Conservation (phyloP, 257 asterid species). For the Capsicum baccatum region DNA sequence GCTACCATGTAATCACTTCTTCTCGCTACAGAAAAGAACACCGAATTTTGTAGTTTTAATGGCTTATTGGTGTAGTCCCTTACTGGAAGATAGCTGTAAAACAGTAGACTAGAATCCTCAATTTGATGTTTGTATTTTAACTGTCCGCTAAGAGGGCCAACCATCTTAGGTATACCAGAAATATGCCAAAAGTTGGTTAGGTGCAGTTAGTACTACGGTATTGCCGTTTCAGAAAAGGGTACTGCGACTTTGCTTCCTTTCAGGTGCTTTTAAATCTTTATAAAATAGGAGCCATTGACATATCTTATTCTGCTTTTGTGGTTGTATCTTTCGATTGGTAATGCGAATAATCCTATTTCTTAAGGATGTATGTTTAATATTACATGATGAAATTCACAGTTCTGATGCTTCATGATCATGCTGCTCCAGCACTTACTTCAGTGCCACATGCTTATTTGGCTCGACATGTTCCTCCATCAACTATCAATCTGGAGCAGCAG, state of each 20-base stretch:
- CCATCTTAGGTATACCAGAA: neutral
- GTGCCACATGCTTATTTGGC: conserved; percentile 53
- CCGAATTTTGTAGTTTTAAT: neutral
- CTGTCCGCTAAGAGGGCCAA: conserved; percentile 19
- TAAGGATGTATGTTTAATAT: conserved; percentile 26
- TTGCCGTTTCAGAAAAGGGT: neutral
- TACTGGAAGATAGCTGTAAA: neutral
- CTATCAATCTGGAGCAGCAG: conserved; percentile 58
- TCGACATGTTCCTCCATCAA: conserved; percentile 57
- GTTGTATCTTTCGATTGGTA: neutral
- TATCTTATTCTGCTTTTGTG: neutral
- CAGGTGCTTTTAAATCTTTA: neutral
- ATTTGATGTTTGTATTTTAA: neutral
- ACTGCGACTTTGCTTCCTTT: neutral
- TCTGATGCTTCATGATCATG: conserved; percentile 68
- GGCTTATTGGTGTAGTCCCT: neutral
- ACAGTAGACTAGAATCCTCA: conserved; percentile 3
- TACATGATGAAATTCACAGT: conserved; percentile 54
- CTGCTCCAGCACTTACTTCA: conserved; percentile 52
- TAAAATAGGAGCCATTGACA: neutral
- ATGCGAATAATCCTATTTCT: conserved; percentile 18
- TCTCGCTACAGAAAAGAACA: neutral
- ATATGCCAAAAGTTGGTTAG: neutral
- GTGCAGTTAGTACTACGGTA: neutral
- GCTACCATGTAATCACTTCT: neutral